Base-by-base conservation (phyloP, 352 stramenopile genomes). In the Thraustochytrium sp. region DNA sequence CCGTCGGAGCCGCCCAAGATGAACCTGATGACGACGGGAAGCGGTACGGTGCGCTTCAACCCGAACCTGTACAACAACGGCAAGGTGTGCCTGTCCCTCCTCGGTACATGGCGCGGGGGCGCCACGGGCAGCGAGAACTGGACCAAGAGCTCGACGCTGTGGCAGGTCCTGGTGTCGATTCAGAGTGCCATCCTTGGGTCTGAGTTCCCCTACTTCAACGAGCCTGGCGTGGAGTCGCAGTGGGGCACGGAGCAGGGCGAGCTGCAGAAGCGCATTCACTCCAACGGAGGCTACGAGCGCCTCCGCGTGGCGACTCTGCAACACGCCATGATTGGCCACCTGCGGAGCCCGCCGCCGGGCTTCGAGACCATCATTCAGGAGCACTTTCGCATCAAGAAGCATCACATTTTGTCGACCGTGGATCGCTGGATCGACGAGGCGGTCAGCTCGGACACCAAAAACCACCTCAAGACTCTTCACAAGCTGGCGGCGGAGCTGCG, bases 11-110 rank as follows among this genome's bases (percentile, higher is more conserved):
- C 90, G 53, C 92, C 92, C 2, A 88, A 89, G 23, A 87, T 95
- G 8, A 84, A 93, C 59, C 90, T 96, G 40, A 84, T 94, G 23
- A 96, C 92, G 0, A 96, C 92, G 0, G 92, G 90, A 18, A 84
- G 82, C 44, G 90, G 89, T 11, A 87, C 44, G 34, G 84, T 85
- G 23, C 83, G 84, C 13, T 85, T 87, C 46, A 87, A 85, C 63
- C 85, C 85, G 23, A 88, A 88, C 72, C 76, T 88, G 53, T 88
- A 88, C 82, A 78, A 84, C 34, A 84, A 86, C 48, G 85, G 85
- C 8, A 88, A 88, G 64, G 85, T 88, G 46, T 88, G 85, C 72
- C 56, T 88, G 16, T 86, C 74, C 18, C 76, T 88, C 2, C 68
- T 88, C 23, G 85, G 85, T 2, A 88, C 85, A 21, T 88, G 85